Evolutionary conservation across 371 early-diverging fungal genomes (phyloP).

Genomic region (Haplosporangium sp.): DNA sequence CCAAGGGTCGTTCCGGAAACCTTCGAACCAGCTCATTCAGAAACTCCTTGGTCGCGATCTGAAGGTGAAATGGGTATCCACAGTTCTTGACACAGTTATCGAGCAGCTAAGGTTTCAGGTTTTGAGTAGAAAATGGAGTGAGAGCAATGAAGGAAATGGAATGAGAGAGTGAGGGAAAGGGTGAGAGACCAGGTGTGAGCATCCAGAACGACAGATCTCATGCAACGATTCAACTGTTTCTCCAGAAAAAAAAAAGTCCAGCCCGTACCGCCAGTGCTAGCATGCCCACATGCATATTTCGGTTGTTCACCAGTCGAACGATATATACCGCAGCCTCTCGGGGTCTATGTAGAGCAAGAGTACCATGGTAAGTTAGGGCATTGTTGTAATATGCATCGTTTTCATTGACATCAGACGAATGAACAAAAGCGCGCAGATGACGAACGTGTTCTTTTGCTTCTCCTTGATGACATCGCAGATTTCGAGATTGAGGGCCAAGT

Average conservation of each 20-base stretch:
- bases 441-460: constrained; percentile 86
- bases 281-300: constrained; percentile 73
- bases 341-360: constrained; percentile 65
- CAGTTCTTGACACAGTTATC: constrained; percentile 97
- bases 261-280: constrained; percentile 76
- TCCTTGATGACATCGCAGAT: constrained; percentile 94
- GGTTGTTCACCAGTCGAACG: constrained; percentile 79
- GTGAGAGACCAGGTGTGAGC: background rate
- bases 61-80: constrained; percentile 95
- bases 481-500: constrained; percentile 89
- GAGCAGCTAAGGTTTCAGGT: constrained; percentile 83
- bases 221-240: too few relatives aligned
- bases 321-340: constrained; percentile 89
- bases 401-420: background rate
- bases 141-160: background rate
- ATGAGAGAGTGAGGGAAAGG: background rate
- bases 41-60: constrained; percentile 94
- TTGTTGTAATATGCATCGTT: background rate
- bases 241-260: background rate
- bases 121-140: too few relatives aligned
- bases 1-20: constrained; percentile 87
- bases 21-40: constrained; percentile 90
- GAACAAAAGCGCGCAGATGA: constrained; percentile 7
- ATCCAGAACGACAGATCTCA: too few relatives aligned
- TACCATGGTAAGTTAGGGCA: background rate